Evolutionary conservation across 371 early-diverging fungal genomes (phyloP).

Genomic region (Zopfochytrium polystomum): DNA sequence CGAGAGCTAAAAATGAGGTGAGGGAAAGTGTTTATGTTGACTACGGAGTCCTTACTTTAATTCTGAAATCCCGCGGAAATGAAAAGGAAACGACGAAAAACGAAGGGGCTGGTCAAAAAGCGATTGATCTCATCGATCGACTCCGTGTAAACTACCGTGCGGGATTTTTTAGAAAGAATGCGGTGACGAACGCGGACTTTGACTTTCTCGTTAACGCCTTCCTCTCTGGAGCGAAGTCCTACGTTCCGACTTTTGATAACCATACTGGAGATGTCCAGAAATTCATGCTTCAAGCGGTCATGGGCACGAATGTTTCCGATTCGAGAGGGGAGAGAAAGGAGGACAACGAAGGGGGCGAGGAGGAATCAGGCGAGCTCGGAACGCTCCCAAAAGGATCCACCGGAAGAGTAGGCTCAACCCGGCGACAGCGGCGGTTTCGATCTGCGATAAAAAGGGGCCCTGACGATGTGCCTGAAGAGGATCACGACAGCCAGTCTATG

Average conservation of each 20-base stretch:
- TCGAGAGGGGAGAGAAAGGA: constrained; percentile 25
- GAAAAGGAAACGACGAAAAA: neutral
- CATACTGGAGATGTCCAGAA: too few species aligned
- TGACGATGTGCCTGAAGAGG: neutral
- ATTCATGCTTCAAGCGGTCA: too few species aligned
- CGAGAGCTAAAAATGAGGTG: neutral
- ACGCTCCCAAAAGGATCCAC: neutral
- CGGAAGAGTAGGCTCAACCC: neutral
- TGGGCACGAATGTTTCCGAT: constrained; percentile 13
- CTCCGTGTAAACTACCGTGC: too few species aligned
- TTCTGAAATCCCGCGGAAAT: neutral
- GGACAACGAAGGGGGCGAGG: constrained; percentile 19
- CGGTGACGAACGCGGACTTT: constrained; percentile 21
- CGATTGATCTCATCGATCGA: constrained; percentile 25
- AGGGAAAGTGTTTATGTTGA: neutral
- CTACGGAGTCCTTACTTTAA: neutral
- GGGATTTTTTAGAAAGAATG: neutral
- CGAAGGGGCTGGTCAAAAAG: constrained; percentile 25
- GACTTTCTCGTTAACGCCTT: constrained; percentile 34
- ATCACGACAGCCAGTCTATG: neutral
- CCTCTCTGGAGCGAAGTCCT: constrained; percentile 19
- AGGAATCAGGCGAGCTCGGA: neutral
- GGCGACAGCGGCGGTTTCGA: neutral
- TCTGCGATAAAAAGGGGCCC: neutral
- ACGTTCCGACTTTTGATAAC: constrained; percentile 22